Conservation (phyloP, 441 rosid genomes). For the Euphorbia celastroides region DNA sequence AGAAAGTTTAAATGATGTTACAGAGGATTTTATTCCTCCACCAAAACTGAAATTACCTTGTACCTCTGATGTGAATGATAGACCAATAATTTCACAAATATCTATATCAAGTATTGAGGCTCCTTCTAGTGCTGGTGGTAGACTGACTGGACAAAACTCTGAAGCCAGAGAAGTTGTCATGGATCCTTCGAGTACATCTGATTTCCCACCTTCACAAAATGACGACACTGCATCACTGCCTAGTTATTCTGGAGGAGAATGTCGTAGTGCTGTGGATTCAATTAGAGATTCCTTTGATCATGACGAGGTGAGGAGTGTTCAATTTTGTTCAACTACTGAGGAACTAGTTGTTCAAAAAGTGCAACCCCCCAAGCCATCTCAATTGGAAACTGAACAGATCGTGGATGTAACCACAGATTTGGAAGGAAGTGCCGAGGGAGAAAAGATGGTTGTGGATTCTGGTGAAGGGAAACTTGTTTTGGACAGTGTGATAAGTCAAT, state of each 20-base stretch:
- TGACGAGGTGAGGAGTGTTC: conserved; percentile 26
- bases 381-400: conserved; percentile 31
- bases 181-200: conserved; percentile 22
- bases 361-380: conserved; percentile 19
- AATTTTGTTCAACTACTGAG: conserved; percentile 27
- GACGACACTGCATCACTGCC: conserved; percentile 18
- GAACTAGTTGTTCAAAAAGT: conserved; percentile 27
- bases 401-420: conserved; percentile 26
- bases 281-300: conserved; percentile 27
- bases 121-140: conserved; percentile 23
- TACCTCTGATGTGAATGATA: conserved; percentile 26
- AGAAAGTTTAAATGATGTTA: conserved; percentile 22
- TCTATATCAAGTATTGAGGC: conserved; percentile 21
- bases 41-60: conserved; percentile 30
- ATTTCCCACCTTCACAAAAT: conserved; percentile 21
- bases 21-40: conserved; percentile 26
- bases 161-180: conserved; percentile 25
- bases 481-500: conserved; percentile 21
- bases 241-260: conserved; percentile 22
- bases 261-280: conserved; percentile 27
- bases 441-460: conserved; percentile 24
- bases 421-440: conserved; percentile 23
- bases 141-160: conserved; percentile 21
- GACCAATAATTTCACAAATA: conserved; percentile 24
- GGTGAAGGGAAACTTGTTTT: conserved; percentile 30